Conservation (phyloP, 2,329 filamentous ascomycete genomes). For the Aspergillus pseudotamarii region DNA sequence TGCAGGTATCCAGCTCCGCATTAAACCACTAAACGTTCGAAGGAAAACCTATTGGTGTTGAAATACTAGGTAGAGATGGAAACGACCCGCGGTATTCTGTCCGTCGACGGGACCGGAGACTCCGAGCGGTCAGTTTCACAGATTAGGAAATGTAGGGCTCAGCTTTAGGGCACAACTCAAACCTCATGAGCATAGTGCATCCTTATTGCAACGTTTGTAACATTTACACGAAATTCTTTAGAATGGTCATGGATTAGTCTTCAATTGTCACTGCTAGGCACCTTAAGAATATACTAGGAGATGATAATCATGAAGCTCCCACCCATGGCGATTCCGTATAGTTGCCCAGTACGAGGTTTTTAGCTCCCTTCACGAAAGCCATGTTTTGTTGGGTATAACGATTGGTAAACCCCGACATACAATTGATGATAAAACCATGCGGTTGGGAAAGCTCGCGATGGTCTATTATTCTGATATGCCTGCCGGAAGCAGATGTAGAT, state of each 20-base stretch:
- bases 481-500: background rate
- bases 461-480: background rate
- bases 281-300: background rate
- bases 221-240: background rate
- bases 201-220: background rate
- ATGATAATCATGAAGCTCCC: background rate
- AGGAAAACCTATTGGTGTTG: background rate
- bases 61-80: background rate
- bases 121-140: slow-evolving; percentile 15
- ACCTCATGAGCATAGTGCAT: background rate
- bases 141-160: slow-evolving; percentile 28
- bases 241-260: background rate
- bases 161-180: slow-evolving; percentile 21
- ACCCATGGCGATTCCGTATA: background rate
- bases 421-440: background rate
- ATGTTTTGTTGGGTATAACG: background rate
- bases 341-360: background rate
- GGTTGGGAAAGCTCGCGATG: background rate
- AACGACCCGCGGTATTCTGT: slow-evolving; percentile 14
- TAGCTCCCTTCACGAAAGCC: background rate
- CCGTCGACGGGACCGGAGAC: slow-evolving; percentile 14
- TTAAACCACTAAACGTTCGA: background rate
- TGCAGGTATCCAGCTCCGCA: background rate
- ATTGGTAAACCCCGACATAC: background rate
- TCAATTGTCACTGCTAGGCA: background rate